Evolutionary conservation across 2,329 filamentous ascomycete species (phyloP).

Genomic region (Pyrenophora tritici-repentis): DNA sequence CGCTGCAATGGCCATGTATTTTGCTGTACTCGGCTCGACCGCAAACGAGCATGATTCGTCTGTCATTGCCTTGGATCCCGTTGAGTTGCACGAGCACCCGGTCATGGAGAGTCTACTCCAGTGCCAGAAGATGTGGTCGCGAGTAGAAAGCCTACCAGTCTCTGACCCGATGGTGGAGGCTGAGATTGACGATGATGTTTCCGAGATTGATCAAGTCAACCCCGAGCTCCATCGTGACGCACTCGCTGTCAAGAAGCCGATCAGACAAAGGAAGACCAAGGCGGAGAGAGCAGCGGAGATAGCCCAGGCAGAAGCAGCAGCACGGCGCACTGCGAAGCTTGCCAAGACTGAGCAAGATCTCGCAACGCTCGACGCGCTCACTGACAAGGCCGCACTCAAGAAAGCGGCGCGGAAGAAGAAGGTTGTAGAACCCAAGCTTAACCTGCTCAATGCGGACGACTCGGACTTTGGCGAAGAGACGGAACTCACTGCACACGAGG

Average conservation of each 20-base stretch:
- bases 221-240: constrained; percentile 42
- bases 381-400: constrained; percentile 53
- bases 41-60: constrained; percentile 59
- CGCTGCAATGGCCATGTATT: constrained; percentile 88
- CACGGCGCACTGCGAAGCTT: constrained; percentile 59
- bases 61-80: constrained; percentile 68
- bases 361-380: constrained; percentile 70
- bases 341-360: constrained; percentile 70
- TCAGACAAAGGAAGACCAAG: constrained; percentile 53
- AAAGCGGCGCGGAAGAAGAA: constrained; percentile 54
- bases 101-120: constrained; percentile 85
- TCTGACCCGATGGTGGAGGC: constrained; percentile 50
- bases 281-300: constrained; percentile 57
- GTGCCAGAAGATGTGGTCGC: constrained; percentile 80
- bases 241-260: constrained; percentile 34
- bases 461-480: constrained; percentile 96
- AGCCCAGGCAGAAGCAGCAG: constrained; percentile 60
- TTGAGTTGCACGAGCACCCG: constrained; percentile 84
- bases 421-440: constrained; percentile 32
- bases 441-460: constrained; percentile 60
- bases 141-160: constrained; percentile 68
- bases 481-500: constrained; percentile 73
- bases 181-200: constrained; percentile 40
- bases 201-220: constrained; percentile 41
- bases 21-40: constrained; percentile 86